A percentile compares a stretch with the other conserved stretches of the same genome.
Conservation (phyloP, 2,329 filamentous ascomycete genomes). For the Chrysoporthe cubensis region DNA sequence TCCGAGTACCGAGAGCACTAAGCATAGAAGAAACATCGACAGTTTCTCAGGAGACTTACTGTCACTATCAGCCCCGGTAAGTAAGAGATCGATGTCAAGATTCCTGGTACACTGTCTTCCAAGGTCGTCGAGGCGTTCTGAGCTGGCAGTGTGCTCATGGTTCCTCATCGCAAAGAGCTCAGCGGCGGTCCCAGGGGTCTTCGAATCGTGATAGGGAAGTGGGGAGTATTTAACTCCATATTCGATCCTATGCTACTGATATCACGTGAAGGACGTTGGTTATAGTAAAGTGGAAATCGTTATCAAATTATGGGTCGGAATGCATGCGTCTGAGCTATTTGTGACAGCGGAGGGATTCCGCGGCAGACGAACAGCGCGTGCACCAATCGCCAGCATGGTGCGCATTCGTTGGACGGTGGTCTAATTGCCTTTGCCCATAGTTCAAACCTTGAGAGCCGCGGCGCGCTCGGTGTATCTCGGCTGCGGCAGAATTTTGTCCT, state of each 20-base stretch:
- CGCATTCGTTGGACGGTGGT: neutral
- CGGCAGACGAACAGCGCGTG: neutral
- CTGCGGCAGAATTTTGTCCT: no score
- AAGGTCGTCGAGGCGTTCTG: no score
- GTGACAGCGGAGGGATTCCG: neutral
- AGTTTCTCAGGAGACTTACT: neutral
- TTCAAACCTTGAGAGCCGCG: neutral
- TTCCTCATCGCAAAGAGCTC: no score
- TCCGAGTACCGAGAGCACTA: neutral
- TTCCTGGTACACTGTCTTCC: no score
- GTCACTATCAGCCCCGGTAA: no score
- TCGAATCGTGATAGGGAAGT: neutral
- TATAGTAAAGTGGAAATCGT: neutral
- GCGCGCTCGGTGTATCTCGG: slow-evolving; percentile 1
- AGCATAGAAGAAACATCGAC: neutral
- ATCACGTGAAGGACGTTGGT: neutral
- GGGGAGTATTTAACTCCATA: neutral
- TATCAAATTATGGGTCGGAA: neutral
- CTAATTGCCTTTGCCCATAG: neutral
- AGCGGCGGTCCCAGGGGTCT: neutral
- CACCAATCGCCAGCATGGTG: neutral
- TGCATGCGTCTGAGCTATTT: neutral
- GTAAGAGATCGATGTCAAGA: no score
- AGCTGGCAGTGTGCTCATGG: no score
- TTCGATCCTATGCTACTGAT: neutral